Evolutionary conservation across 768 basidiomycete species (phyloP).

Genomic region (Mrakia blollopis): DNA sequence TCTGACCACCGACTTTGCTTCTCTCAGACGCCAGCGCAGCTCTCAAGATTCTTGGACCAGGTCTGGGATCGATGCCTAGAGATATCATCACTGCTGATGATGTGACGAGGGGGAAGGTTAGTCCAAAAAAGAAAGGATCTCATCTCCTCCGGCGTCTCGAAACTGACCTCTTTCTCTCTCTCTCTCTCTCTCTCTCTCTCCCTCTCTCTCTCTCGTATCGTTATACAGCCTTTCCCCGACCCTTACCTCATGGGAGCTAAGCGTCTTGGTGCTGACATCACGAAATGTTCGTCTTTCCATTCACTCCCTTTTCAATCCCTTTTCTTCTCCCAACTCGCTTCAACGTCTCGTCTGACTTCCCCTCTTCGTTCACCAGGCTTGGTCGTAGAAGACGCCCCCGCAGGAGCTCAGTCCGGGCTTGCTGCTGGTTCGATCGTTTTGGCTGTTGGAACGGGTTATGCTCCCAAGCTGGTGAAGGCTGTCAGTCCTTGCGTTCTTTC

Average conservation of each 20-base stretch:
- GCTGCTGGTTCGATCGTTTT: constrained; percentile 71
- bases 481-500: background rate
- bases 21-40: constrained; percentile 19
- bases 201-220: background rate
- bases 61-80: constrained; percentile 13
- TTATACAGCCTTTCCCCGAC: constrained; percentile 21
- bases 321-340: background rate
- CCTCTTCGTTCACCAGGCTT: constrained; percentile 52
- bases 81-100: constrained; percentile 31
- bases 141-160: background rate
- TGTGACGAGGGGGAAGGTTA: constrained; percentile 14
- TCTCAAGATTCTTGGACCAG: background rate
- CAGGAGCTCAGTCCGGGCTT: constrained; percentile 67
- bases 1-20: background rate
- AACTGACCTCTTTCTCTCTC: background rate
- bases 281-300: background rate
- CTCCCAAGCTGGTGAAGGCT: background rate
- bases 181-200: background rate
- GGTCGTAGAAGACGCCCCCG: constrained; percentile 85
- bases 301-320: too few species aligned
- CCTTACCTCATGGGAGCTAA: constrained; percentile 26
- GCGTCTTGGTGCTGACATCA: constrained; percentile 7
- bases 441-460: constrained; percentile 77
- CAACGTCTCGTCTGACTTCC: background rate
- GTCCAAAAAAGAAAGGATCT: too few species aligned